These are phyloP conservation scores for Evansstolkia leycettana DNA, from an alignment of 495 filamentous ascomycete species.

Conservation along the genomic window DNA sequence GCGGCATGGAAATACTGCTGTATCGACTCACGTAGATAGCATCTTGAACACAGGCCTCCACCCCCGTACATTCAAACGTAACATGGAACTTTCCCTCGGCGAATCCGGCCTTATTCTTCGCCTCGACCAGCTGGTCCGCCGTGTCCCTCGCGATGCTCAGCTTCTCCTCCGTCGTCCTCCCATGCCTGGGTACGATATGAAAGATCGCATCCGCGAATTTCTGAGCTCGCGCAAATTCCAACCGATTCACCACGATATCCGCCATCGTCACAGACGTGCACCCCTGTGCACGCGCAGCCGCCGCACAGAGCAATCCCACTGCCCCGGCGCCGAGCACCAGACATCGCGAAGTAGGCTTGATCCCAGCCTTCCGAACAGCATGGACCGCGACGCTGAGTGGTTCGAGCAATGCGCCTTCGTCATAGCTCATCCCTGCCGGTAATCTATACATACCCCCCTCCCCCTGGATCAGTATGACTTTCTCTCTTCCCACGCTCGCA, in stretches of 20 bases:
- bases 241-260: conserved; percentile 18
- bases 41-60: conserved; percentile 59
- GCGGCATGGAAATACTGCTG: no score
- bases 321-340: conserved; percentile 21
- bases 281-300: conserved; percentile 19
- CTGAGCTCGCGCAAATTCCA: conserved; percentile 17
- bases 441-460: conserved; percentile 18
- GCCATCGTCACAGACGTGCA: conserved; percentile 21
- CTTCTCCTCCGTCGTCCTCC: neutral
- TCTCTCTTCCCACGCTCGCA: no score
- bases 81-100: conserved; percentile 47
- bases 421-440: conserved; percentile 12
- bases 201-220: conserved; percentile 1
- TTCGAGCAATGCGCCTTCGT: conserved; percentile 25
- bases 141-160: neutral
- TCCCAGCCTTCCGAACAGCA: conserved; percentile 17
- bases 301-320: conserved; percentile 22
- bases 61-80: conserved; percentile 69
- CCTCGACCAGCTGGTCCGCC: neutral
- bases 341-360: conserved; percentile 18
- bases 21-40: no score
- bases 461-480: no score
- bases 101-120: neutral
- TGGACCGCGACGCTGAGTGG: conserved; percentile 25
- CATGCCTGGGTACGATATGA: neutral